Conservation (phyloP, 192 early-diverging fungal species). For the Gigaspora rosea region DNA sequence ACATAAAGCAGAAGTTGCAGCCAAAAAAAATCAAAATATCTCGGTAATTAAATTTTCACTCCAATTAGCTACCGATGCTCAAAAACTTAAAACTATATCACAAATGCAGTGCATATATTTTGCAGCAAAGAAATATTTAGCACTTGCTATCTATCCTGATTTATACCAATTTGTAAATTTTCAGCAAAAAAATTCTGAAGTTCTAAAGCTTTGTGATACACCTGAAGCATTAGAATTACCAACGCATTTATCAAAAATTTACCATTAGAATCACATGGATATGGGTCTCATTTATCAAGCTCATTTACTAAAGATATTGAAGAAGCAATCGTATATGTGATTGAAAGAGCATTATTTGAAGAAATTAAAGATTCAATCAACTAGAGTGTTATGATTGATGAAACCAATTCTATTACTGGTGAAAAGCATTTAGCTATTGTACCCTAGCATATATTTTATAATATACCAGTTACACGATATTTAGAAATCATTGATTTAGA, state of each 20-base stretch:
- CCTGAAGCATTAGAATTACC: neutral
- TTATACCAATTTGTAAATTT: neutral
- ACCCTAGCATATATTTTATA: neutral
- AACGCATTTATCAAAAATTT: neutral
- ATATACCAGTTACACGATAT: neutral
- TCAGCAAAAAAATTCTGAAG: neutral
- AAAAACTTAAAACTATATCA: neutral
- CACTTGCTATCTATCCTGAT: neutral
- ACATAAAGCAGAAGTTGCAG: neutral
- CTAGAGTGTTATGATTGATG: too few species aligned
- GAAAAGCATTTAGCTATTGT: neutral
- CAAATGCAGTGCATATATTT: slow-evolving; percentile 12
- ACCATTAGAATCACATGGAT: too few species aligned
- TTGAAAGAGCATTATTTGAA: too few species aligned
- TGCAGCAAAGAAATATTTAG: neutral
- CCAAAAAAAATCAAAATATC: neutral
- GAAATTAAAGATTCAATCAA: too few species aligned
- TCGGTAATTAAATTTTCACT: neutral
- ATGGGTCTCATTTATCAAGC: too few species aligned
- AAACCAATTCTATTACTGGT: neutral
- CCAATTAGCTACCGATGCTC: neutral
- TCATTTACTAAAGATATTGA: too few species aligned
- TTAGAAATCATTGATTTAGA: neutral
- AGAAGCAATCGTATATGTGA: too few species aligned
- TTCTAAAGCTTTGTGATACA: neutral